phyloP scores from a whole-genome alignment of 108 stramenopile species.

The Chaetoceros muelleri region DNA sequence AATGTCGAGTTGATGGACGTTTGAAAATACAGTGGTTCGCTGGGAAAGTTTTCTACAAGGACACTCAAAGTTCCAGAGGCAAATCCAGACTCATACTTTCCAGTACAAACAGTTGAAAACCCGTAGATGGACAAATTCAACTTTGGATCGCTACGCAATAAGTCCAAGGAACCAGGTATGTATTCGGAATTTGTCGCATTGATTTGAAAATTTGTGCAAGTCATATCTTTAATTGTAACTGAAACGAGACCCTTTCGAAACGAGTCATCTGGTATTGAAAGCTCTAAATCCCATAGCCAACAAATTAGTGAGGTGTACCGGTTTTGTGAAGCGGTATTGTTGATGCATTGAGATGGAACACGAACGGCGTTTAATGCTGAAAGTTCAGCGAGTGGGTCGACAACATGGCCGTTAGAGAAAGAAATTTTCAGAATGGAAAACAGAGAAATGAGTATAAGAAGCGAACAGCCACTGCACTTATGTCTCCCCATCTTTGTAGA shows the following conservation, averaged over 20 bases:
- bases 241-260: conserved; percentile 33
- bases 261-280: conserved; percentile 35
- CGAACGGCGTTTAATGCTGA: no score
- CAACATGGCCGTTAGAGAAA: no score
- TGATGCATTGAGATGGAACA: neutral
- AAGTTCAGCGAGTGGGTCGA: no score
- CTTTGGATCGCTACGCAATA: conserved; percentile 2
- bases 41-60: conserved; percentile 10
- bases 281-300: conserved; percentile 44
- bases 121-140: conserved; percentile 11
- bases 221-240: conserved; percentile 30
- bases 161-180: conserved; percentile 1
- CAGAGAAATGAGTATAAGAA: no score
- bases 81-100: conserved; percentile 40
- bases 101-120: conserved; percentile 38
- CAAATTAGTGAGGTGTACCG: conserved; percentile 51
- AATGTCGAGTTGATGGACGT: neutral
- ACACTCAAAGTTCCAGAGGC: conserved; percentile 33
- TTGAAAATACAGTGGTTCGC: neutral
- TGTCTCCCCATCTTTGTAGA: no score
- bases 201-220: conserved; percentile 35
- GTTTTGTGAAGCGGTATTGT: conserved; percentile 6
- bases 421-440: no score
- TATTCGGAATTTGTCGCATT: conserved; percentile 8
- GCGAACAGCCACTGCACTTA: no score